phyloP scores from a whole-genome alignment of 177 flowering plant species.

The Vitis hybrid region DNA sequence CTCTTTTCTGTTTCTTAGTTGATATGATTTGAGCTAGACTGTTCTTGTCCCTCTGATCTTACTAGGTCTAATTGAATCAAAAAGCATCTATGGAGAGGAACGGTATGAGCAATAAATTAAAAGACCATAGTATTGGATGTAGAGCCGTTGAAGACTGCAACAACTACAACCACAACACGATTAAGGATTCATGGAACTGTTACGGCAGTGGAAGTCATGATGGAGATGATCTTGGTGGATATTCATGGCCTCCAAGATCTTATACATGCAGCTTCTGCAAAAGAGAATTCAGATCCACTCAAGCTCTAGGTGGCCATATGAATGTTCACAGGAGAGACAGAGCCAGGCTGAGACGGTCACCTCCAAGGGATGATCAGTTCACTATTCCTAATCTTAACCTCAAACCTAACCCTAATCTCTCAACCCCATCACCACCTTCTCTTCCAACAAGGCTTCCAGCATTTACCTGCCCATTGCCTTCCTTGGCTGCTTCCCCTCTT shows the following conservation, averaged over 20 bases:
- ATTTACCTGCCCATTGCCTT: constrained; percentile 15
- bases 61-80: constrained; percentile 11
- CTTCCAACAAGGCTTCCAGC: constrained; percentile 12
- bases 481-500: constrained; percentile 26
- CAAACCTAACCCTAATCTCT: constrained; percentile 36
- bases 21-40: constrained; percentile 4
- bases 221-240: constrained; percentile 36
- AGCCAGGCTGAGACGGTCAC: constrained; percentile 58
- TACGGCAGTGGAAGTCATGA: constrained; percentile 6
- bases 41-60: constrained; percentile 6
- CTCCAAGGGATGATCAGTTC: constrained; percentile 31
- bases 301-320: constrained; percentile 83
- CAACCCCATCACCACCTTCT: constrained; percentile 15
- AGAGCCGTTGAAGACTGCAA: constrained; percentile 7
- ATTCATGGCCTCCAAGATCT: constrained; percentile 75
- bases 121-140: constrained; percentile 15
- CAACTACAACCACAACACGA: constrained; percentile 6
- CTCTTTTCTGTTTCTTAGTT: constrained; percentile 1
- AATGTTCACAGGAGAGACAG: constrained; percentile 77
- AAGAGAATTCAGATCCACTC: constrained; percentile 74
- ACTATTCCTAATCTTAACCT: constrained; percentile 31
- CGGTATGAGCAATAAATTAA: constrained; percentile 17
- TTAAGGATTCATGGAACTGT: constrained; percentile 23
- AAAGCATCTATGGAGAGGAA: constrained; percentile 38
- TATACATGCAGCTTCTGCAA: constrained; percentile 75